A percentile compares a stretch with the other conserved stretches of the same genome.
These are phyloP conservation scores for Proliferodiscus dingleyae DNA, from an alignment of 2,329 filamentous ascomycete genomes.

Conservation along the genomic window DNA sequence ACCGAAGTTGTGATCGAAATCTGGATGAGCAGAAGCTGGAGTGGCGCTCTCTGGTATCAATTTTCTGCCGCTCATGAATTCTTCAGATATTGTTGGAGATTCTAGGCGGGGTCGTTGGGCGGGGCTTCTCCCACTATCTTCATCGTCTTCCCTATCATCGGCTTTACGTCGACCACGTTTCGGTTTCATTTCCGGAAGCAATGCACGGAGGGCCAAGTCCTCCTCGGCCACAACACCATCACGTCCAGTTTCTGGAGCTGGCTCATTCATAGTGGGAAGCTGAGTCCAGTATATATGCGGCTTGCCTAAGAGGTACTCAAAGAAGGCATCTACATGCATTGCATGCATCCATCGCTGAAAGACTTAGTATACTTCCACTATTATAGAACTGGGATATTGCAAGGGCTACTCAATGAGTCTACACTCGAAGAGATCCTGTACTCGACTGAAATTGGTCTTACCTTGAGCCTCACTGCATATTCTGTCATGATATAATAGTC, in stretches of 20 bases:
- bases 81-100: conserved; percentile 42
- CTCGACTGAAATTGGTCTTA: conserved; percentile 41
- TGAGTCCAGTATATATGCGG: conserved; percentile 75
- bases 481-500: conserved; percentile 33
- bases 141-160: conserved; percentile 50
- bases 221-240: conserved; percentile 84
- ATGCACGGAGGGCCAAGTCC: conserved; percentile 78
- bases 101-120: conserved; percentile 60
- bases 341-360: conserved; percentile 88
- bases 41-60: conserved; percentile 32
- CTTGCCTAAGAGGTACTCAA: conserved; percentile 79
- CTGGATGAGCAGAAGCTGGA: conserved; percentile 37
- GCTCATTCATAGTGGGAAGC: conserved; percentile 60
- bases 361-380: conserved; percentile 14
- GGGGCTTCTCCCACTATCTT: conserved; percentile 44
- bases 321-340: conserved; percentile 93
- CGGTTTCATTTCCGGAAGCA: conserved; percentile 70
- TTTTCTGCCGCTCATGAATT: conserved; percentile 29
- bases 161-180: conserved; percentile 59
- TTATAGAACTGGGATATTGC: too few species aligned
- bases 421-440: too few species aligned
- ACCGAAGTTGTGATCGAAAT: conserved; percentile 22
- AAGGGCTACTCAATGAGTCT: too few species aligned
- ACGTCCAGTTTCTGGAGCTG: conserved; percentile 59
- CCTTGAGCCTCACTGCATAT: conserved; percentile 88